Percentiles rank a stretch among this genome's conserved stretches.
Conservation (phyloP, 345 rosid species). For the Garcia nutans region DNA sequence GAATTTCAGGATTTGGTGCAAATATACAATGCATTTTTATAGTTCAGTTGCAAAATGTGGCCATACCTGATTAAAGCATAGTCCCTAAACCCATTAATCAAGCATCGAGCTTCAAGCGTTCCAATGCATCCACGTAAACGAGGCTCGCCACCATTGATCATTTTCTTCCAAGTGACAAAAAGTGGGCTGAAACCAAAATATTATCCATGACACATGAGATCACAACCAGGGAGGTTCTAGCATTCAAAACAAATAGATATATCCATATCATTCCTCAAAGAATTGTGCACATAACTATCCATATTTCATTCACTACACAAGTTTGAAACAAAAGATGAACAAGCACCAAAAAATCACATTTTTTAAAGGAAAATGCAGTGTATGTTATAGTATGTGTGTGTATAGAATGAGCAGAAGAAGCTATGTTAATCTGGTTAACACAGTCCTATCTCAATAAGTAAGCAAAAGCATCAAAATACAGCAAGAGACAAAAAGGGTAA, state of each 20-base stretch:
- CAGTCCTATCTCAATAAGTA: no score
- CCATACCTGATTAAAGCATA: constrained; percentile 90
- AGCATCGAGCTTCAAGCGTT: constrained; percentile 77
- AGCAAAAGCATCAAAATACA: no score
- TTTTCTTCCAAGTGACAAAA: constrained; percentile 98
- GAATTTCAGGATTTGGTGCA: background rate
- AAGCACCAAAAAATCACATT: background rate
- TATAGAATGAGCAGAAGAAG: background rate
- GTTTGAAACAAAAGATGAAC: background rate
- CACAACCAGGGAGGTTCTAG: background rate
- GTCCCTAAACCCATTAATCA: constrained; percentile 85
- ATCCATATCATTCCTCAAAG: background rate
- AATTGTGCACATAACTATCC: background rate
- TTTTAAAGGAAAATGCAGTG: background rate
- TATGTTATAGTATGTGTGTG: background rate
- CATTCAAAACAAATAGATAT: background rate
- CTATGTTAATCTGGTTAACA: background rate
- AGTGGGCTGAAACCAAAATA: constrained; percentile 62
- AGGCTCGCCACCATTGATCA: constrained; percentile 87
- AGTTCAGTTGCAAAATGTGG: background rate
- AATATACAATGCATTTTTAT: background rate
- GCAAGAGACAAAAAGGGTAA: background rate
- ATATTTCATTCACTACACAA: background rate
- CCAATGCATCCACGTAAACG: constrained; percentile 98
- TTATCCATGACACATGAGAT: constrained; percentile 9